Evolutionary conservation across 2,329 filamentous ascomycete genomes (phyloP).

Genomic region (Bipolaris gigantea): DNA sequence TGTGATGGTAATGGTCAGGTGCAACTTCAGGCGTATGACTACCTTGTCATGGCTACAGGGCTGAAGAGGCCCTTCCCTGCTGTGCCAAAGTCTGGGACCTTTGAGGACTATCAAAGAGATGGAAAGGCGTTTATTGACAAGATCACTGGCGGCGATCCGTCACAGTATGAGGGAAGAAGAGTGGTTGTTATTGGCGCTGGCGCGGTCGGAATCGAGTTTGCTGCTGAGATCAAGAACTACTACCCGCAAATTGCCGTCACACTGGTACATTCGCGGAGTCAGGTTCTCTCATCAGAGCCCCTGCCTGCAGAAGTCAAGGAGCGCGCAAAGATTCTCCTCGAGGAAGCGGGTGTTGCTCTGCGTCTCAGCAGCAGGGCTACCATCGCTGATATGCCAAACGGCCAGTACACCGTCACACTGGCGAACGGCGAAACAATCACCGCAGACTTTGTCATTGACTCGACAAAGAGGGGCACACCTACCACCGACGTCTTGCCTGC

Average conservation of each 20-base stretch:
- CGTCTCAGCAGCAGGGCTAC: constrained; percentile 64
- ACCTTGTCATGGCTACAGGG: constrained; percentile 72
- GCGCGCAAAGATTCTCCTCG: constrained; percentile 59
- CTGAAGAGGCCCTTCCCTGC: constrained; percentile 71
- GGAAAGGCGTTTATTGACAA: constrained; percentile 60
- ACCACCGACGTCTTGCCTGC: constrained; percentile 65
- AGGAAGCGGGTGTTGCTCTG: constrained; percentile 65
- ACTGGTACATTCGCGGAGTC: constrained; percentile 71
- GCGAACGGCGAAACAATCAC: constrained; percentile 52
- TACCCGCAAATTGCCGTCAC: constrained; percentile 68
- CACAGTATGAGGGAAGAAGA: constrained; percentile 44
- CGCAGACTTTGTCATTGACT: constrained; percentile 69
- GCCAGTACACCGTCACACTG: constrained; percentile 49
- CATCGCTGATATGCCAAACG: constrained; percentile 33
- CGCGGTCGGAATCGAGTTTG: constrained; percentile 81
- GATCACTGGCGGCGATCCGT: constrained; percentile 36
- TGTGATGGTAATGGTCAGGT: constrained; percentile 57
- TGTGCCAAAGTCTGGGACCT: constrained; percentile 66
- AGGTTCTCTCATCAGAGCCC: constrained; percentile 72
- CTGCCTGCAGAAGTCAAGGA: constrained; percentile 71
- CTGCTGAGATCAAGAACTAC: constrained; percentile 71
- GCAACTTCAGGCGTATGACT: constrained; percentile 63
- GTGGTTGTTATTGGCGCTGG: constrained; percentile 77
- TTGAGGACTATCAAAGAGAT: constrained; percentile 66
- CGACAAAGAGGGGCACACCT: constrained; percentile 65